These are phyloP conservation scores for Aspergillus pseudoglaucus DNA, from an alignment of 2,329 filamentous ascomycete species.

Conservation along the genomic window DNA sequence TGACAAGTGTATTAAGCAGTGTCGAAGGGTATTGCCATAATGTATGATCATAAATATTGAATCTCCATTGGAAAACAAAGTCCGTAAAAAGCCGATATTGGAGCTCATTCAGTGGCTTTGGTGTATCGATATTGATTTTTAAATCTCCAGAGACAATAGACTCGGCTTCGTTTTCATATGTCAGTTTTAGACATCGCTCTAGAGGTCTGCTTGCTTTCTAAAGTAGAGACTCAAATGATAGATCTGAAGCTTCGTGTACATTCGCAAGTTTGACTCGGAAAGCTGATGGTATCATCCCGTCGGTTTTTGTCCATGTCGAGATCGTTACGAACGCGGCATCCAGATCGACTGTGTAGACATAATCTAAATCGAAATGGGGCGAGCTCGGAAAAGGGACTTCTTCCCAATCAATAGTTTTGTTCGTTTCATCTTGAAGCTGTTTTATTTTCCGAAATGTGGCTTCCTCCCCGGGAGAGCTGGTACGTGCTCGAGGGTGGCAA, in stretches of 20 bases:
- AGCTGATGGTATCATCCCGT: not conserved
- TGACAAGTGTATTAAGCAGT: constrained; percentile 12
- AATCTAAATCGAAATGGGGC: constrained; percentile 15
- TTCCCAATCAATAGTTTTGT: constrained; percentile 13
- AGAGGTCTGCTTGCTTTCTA: not conserved
- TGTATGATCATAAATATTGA: constrained; percentile 18
- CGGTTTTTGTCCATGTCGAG: not conserved
- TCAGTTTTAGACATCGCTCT: not conserved
- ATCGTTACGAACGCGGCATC: constrained; percentile 7
- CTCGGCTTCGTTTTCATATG: constrained; percentile 1
- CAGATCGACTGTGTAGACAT: constrained; percentile 19
- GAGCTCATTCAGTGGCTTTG: constrained; percentile 20
- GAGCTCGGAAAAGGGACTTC: constrained; percentile 15
- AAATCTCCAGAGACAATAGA: constrained; percentile 5
- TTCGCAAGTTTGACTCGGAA: constrained; percentile 1
- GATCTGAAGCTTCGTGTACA: not conserved
- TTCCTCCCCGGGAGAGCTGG: not conserved
- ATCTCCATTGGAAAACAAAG: constrained; percentile 18
- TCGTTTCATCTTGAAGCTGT: not conserved
- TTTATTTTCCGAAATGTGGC: not conserved
- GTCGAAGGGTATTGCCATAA: constrained; percentile 14
- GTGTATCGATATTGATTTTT: constrained; percentile 11
- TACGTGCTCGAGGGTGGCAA: not conserved
- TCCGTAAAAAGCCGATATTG: constrained; percentile 19
- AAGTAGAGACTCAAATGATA: not conserved